Evolutionary conservation across 1,284 basidiomycete genomes (phyloP), one percentile per base, ranked within the genome.

Genomic region (Takashimella tepidaria): DNA sequence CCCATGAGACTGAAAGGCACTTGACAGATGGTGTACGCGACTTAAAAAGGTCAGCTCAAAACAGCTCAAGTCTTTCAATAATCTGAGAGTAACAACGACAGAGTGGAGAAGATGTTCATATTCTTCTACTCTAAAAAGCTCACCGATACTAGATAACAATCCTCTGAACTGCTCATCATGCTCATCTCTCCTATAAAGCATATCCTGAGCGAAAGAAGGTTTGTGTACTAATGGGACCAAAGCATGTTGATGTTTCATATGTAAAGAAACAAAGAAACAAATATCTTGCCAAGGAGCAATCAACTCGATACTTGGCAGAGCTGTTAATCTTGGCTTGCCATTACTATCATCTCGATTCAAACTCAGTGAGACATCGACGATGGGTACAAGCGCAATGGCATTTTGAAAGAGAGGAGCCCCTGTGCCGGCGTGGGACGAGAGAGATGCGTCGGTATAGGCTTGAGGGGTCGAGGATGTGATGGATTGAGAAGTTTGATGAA

Each of bases 181-280:
- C 49, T 54, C 44, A 50, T 67, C 65, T 11, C 60, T 47, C 19
- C 65, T 54, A 26, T 59, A 50, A 22, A 67, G 47, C 21, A 67
- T 57, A 45, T 67, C 61, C 49, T 60, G 59, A 4, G 57, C 57
- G 42, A 68, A 66, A 4, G 60, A 64, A 37, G 66, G 66, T 40
- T 57, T 55, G 47, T 68, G 66, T 3, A 69, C 56, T 0, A 69
- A 50, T n/a, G 67, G 67, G 23, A 63, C 59, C 22, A 69, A 50
- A 11, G 57, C 59, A 47, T 68, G 66, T 40, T 69, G 64, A 45
- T 66, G 56, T 37, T 53, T 54, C 27, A 68, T 59, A 48, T 54
- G 60, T 4, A 68, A 59, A 20, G 54, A 55, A 26, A 68, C 20
- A 52, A 66, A 68, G 59, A 61, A 63, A 21, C 56, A 58, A 26